These are phyloP conservation scores for Phialophora verrucosa DNA, from an alignment of 2,329 filamentous ascomycete genomes.

Conservation along the genomic window DNA sequence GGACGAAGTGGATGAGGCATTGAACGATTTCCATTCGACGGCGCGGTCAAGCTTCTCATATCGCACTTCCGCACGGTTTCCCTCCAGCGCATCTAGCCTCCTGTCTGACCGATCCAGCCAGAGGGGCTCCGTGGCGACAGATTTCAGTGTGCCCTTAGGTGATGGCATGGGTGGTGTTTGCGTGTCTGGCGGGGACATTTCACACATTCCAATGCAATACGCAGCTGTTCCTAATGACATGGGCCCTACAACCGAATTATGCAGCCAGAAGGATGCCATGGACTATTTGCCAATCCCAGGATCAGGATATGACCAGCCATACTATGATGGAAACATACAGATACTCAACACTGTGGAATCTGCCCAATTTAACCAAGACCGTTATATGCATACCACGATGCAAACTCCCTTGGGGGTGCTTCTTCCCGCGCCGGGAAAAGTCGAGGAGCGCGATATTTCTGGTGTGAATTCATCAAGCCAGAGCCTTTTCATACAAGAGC, in stretches of 20 bases:
- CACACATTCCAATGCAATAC: neutral
- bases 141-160: neutral
- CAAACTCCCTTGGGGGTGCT: neutral
- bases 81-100: constrained; percentile 1
- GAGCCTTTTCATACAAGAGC: neutral
- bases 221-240: neutral
- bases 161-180: neutral
- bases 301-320: neutral
- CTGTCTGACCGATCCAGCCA: constrained; percentile 8
- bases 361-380: neutral
- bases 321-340: neutral
- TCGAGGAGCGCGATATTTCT: neutral
- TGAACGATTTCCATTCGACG: neutral
- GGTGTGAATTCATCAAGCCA: neutral
- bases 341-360: neutral
- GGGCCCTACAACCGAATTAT: neutral
- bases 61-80: neutral
- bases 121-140: neutral
- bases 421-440: neutral
- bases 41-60: neutral
- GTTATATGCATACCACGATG: neutral
- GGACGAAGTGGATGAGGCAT: neutral
- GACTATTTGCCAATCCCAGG: neutral
- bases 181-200: neutral
- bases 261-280: neutral